Evolutionary conservation across 164 flowering plant species (phyloP).

Genomic region (Dillenia suffruticosa): DNA sequence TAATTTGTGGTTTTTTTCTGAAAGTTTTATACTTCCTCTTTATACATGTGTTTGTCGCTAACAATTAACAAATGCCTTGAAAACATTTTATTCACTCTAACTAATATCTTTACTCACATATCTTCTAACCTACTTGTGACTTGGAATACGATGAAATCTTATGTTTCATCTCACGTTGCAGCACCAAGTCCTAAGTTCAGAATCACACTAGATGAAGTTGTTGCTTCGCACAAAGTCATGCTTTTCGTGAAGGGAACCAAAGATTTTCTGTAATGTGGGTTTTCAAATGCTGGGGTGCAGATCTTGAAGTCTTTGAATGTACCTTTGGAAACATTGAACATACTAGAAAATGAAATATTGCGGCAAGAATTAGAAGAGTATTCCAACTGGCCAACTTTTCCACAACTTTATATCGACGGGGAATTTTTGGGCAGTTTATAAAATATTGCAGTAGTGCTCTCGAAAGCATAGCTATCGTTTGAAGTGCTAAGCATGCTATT

Average conservation of each 20-base stretch:
- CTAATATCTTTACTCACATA: too few relatives aligned
- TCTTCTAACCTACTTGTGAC: too few relatives aligned
- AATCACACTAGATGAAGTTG: conserved; percentile 74
- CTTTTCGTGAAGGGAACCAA: conserved; percentile 91
- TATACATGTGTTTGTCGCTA: too few relatives aligned
- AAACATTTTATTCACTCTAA: too few relatives aligned
- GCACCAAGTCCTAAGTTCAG: conserved; percentile 71
- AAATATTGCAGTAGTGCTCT: too few relatives aligned
- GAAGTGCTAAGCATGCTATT: too few relatives aligned
- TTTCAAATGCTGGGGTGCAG: conserved; percentile 85
- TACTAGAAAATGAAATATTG: conserved; percentile 77
- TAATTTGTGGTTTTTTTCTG: too few relatives aligned
- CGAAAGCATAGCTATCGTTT: too few relatives aligned
- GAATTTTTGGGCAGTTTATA: conserved; percentile 85
- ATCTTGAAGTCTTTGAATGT: conserved; percentile 70
- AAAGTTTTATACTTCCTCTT: too few relatives aligned
- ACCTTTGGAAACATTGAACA: conserved; percentile 80
- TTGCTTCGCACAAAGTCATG: conserved; percentile 65
- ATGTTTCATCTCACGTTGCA: conserved; percentile 8
- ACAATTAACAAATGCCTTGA: too few relatives aligned
- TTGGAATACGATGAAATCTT: too few relatives aligned
- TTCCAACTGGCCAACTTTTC: conserved; percentile 96
- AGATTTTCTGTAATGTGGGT: conserved; percentile 93
- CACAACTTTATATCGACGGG: conserved; percentile 93
- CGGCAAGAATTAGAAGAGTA: conserved; percentile 89